phyloP scores from a whole-genome alignment of 2,329 filamentous ascomycete species.

The Sporothrix inflata region DNA sequence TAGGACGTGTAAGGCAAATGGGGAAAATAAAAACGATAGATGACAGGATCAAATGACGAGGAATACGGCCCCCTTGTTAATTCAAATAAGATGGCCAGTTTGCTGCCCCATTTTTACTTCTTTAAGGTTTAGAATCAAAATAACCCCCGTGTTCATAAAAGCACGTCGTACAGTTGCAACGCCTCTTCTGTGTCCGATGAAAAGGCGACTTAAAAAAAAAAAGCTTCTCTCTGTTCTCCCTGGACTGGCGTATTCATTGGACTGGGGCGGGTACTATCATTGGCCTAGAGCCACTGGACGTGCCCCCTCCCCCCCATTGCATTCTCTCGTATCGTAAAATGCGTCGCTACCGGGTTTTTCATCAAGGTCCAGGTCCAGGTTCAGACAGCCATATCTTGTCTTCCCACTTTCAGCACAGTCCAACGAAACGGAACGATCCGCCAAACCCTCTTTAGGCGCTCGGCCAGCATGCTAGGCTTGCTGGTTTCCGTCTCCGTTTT shows the following conservation, averaged over 20 bases:
- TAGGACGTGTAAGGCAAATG: neutral
- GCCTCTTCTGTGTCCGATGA: neutral
- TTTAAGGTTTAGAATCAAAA: neutral
- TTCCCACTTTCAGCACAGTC: neutral
- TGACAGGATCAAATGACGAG: neutral
- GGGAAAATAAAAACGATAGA: neutral
- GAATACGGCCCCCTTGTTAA: neutral
- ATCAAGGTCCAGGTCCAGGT: neutral
- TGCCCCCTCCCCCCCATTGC: neutral
- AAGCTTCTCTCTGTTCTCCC: neutral
- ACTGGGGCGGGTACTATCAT: neutral
- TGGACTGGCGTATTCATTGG: neutral
- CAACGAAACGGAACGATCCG: constrained; percentile 23
- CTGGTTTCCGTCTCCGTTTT: neutral
- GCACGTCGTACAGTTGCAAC: neutral
- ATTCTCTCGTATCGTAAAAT: constrained; percentile 14
- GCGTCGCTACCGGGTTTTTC: neutral
- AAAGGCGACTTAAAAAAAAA: neutral
- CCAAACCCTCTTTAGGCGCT: neutral
- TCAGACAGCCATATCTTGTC: neutral
- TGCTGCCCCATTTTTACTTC: neutral
- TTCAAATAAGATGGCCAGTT: neutral
- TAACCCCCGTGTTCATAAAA: neutral
- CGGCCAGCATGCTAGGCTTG: neutral
- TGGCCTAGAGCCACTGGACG: neutral